Conservation (phyloP, 2,329 filamentous ascomycete genomes). For the Diaporthe humulicola region DNA sequence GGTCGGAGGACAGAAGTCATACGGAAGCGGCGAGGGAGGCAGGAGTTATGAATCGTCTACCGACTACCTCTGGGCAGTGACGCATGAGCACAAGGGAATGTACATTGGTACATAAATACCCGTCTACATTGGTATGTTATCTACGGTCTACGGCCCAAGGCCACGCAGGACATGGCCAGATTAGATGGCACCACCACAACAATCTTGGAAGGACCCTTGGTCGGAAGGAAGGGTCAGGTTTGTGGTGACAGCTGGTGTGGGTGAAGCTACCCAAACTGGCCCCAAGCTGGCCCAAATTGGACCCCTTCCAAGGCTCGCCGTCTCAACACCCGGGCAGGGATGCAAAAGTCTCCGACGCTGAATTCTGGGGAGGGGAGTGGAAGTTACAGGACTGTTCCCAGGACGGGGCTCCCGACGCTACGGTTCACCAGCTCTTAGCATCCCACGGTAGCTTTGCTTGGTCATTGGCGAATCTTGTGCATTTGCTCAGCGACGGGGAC, state of each 20-base stretch:
- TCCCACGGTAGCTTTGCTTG: background rate
- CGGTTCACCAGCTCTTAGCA: conserved; percentile 12
- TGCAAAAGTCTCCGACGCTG: conserved; percentile 16
- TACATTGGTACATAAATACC: background rate
- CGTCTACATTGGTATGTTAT: background rate
- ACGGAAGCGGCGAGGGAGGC: conserved; percentile 17
- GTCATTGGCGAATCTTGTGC: background rate
- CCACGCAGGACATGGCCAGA: background rate
- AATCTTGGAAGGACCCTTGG: conserved; percentile 28
- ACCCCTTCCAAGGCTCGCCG: conserved; percentile 14
- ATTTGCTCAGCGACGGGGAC: background rate
- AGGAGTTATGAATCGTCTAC: conserved; percentile 2
- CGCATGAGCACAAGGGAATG: conserved; percentile 16
- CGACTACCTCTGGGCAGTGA: background rate
- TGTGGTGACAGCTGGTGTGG: conserved; percentile 12
- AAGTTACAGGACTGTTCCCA: conserved; percentile 1
- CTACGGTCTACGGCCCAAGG: background rate
- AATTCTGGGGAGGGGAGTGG: background rate
- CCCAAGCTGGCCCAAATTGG: conserved; percentile 9
- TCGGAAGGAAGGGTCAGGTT: conserved; percentile 3
- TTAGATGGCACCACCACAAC: background rate
- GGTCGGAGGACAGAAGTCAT: background rate
- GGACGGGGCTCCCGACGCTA: conserved; percentile 31
- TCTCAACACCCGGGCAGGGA: conserved; percentile 9
- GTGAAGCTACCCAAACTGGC: conserved; percentile 18